These are phyloP conservation scores for Dactylellina leptospora DNA, from an alignment of 2,329 filamentous ascomycete species.

Conservation along the genomic window DNA sequence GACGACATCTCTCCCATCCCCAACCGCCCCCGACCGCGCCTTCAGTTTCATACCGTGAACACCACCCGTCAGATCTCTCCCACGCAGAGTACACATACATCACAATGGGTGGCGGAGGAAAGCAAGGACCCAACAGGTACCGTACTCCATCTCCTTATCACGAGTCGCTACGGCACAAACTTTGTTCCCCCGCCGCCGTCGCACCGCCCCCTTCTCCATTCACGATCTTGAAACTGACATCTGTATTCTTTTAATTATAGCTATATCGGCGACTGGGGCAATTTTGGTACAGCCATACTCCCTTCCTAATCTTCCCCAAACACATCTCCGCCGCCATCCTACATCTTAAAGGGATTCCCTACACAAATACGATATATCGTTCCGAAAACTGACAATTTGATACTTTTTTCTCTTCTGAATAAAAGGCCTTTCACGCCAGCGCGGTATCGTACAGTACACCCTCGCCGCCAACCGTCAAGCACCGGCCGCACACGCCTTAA, in stretches of 20 bases:
- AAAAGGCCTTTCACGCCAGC: conserved; percentile 33
- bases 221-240: background rate
- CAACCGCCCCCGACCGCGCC: background rate
- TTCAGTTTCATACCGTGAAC: background rate
- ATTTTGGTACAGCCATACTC: conserved; percentile 30
- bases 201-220: background rate
- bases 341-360: too few species aligned
- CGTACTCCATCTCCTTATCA: background rate
- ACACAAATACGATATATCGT: too few species aligned
- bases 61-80: background rate
- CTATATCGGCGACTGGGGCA: conserved; percentile 47
- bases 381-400: too few species aligned
- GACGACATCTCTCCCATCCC: conserved; percentile 1
- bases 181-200: background rate
- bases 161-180: too few species aligned
- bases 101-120: conserved; percentile 53
- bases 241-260: background rate
- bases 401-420: too few species aligned
- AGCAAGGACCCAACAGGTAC: conserved; percentile 40
- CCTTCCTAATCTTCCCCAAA: background rate
- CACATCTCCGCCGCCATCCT: too few species aligned
- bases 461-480: conserved; percentile 88
- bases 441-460: conserved; percentile 73
- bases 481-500: conserved; percentile 77
- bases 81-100: background rate